Conservation (phyloP, 75 land plant genomes). For the Selaginella tamariscina region DNA sequence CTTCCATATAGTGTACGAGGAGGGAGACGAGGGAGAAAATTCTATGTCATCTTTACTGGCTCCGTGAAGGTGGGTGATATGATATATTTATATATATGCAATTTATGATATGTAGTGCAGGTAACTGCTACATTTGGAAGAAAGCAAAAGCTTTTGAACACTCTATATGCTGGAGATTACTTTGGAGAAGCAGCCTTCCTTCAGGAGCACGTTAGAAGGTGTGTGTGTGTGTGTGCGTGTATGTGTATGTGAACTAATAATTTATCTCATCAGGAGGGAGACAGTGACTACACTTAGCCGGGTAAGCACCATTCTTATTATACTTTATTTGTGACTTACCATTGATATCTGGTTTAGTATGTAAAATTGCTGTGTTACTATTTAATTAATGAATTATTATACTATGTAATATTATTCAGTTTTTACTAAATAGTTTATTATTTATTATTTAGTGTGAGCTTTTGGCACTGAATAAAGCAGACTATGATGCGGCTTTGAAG, state of each 20-base stretch:
- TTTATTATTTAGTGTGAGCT: constrained; percentile 23
- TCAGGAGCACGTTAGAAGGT: constrained; percentile 5
- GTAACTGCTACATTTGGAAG: constrained; percentile 2
- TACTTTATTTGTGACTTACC: too few species aligned
- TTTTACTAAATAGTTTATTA: too few species aligned
- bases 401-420: too few species aligned
- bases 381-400: too few species aligned
- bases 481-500: constrained; percentile 21
- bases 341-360: too few species aligned
- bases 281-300: constrained; percentile 7
- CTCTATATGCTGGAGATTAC: constrained; percentile 14
- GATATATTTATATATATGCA: neutral
- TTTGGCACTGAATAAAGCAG: constrained; percentile 20
- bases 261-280: constrained; percentile 11
- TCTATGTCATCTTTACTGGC: constrained; percentile 32
- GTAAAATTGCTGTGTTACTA: too few species aligned
- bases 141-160: neutral
- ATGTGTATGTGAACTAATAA: neutral
- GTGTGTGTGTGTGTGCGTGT: neutral
- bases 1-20: constrained; percentile 17
- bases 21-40: constrained; percentile 21
- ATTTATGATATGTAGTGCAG: neutral
- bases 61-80: constrained; percentile 20
- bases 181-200: constrained; percentile 16
- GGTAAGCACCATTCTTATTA: neutral